Evolutionary conservation across 257 asterid genomes (phyloP).

Genomic region (Jacaranda copaia): DNA sequence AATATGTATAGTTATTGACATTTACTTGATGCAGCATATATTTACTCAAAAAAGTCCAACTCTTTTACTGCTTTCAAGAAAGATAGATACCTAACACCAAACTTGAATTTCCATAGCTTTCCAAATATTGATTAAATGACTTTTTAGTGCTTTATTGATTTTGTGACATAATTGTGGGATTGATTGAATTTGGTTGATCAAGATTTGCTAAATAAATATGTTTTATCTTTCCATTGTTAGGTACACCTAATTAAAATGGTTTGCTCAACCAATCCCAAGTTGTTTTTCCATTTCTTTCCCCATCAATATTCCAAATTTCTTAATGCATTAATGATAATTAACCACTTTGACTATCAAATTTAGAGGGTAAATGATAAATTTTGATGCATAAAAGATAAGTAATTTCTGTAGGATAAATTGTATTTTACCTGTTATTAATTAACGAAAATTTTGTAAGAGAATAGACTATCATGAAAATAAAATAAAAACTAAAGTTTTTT

Average conservation of each 20-base stretch:
- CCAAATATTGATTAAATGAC: not conserved
- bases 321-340: not conserved
- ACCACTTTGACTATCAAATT: too few relatives aligned
- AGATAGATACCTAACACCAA: not conserved
- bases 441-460: too few relatives aligned
- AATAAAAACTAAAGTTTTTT: too few relatives aligned
- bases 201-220: not conserved
- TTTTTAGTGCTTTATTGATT: not conserved
- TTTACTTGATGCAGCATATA: too few relatives aligned
- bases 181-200: slow-evolving; percentile 1
- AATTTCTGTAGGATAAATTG: too few relatives aligned
- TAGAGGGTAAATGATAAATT: too few relatives aligned
- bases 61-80: not conserved
- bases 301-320: not conserved
- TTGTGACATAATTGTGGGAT: not conserved
- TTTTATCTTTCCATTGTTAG: not conserved
- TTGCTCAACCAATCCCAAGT: slow-evolving; percentile 18
- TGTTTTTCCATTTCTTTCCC: not conserved
- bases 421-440: too few relatives aligned
- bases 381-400: too few relatives aligned
- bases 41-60: too few relatives aligned
- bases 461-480: too few relatives aligned
- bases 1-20: too few relatives aligned
- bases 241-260: slow-evolving; percentile 20
- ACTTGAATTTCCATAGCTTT: not conserved